Conservation (phyloP, 306 rosid genomes). For the Fragaria iinumae region DNA sequence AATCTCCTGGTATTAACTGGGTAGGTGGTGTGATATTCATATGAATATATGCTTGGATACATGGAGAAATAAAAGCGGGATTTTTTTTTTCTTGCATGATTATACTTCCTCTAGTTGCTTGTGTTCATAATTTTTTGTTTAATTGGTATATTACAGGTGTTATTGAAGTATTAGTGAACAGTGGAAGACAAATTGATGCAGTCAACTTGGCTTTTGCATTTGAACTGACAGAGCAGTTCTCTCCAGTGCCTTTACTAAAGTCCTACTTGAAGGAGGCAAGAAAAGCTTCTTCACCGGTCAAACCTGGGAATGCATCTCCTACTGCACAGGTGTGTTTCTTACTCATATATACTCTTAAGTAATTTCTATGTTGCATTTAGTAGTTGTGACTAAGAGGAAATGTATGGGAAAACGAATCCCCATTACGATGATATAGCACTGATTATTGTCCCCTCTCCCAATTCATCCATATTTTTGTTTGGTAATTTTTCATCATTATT, state of each 20-base stretch:
- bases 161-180: slow-evolving; percentile 68
- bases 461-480: background rate
- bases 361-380: background rate
- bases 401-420: background rate
- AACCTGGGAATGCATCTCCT: slow-evolving; percentile 72
- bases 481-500: background rate
- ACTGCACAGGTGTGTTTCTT: slow-evolving; percentile 60
- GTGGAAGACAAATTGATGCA: slow-evolving; percentile 96
- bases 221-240: slow-evolving; percentile 67
- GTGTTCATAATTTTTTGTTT: background rate
- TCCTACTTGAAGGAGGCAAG: slow-evolving; percentile 91
- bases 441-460: background rate
- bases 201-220: slow-evolving; percentile 93
- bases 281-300: slow-evolving; percentile 67
- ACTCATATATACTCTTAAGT: slow-evolving; percentile 1
- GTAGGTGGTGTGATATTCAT: background rate
- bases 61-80: background rate
- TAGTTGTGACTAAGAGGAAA: background rate
- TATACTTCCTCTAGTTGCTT: background rate
- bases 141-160: slow-evolving; percentile 63
- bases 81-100: background rate
- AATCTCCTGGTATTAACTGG: background rate
- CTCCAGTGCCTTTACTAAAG: slow-evolving; percentile 79
- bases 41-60: background rate
- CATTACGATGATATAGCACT: background rate